These are phyloP conservation scores for Cordyceps javanica DNA, from an alignment of 2,329 filamentous ascomycete species.

Conservation along the genomic window DNA sequence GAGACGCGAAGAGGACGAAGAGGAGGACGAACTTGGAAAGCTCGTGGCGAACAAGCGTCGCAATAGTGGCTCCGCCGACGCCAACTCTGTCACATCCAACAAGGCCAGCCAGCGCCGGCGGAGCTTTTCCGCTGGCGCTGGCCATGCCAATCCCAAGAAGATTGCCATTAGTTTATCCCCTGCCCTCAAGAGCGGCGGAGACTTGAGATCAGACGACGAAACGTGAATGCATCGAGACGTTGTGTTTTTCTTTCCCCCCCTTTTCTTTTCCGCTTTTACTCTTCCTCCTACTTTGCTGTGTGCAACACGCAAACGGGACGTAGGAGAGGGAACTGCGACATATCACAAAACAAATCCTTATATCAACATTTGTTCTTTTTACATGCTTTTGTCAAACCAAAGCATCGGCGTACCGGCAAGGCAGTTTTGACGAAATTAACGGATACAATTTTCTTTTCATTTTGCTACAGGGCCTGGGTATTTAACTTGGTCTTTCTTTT, in stretches of 20 bases:
- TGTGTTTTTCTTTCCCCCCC: neutral
- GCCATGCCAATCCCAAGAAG: slow-evolving; percentile 40
- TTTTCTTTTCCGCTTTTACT: too few species aligned
- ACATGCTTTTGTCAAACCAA: slow-evolving; percentile 2
- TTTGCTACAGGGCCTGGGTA: neutral
- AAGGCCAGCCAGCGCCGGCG: slow-evolving; percentile 27
- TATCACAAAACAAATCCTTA: slow-evolving; percentile 1
- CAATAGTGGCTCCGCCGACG: slow-evolving; percentile 48
- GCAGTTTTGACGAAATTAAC: slow-evolving; percentile 9
- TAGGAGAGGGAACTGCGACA: neutral
- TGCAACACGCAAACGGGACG: neutral
- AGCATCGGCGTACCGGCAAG: slow-evolving; percentile 9
- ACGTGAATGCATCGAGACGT: slow-evolving; percentile 21
- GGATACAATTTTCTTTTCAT: slow-evolving; percentile 3
- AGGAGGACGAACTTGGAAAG: slow-evolving; percentile 87
- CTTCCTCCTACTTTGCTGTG: neutral
- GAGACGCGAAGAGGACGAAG: slow-evolving; percentile 79
- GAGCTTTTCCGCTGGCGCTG: slow-evolving; percentile 36
- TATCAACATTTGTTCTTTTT: neutral
- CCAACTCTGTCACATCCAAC: slow-evolving; percentile 32
- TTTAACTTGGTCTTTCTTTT: neutral
- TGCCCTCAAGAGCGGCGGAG: slow-evolving; percentile 33
- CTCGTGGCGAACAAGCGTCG: slow-evolving; percentile 61
- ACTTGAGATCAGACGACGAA: slow-evolving; percentile 34
- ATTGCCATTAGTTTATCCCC: slow-evolving; percentile 54